phyloP scores from a whole-genome alignment of 768 basidiomycete species.

The Tylopilus intermedius region DNA sequence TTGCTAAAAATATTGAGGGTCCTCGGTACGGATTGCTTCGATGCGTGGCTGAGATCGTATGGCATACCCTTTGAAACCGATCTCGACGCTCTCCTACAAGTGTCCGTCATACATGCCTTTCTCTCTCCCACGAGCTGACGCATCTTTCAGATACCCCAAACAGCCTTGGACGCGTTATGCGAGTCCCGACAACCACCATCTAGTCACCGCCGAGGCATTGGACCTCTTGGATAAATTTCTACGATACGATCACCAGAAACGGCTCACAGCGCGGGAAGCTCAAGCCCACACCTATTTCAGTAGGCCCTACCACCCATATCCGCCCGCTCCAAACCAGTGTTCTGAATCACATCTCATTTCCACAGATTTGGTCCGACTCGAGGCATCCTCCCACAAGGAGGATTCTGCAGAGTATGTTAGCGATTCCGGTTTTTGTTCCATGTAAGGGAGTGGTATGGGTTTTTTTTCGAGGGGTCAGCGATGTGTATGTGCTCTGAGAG shows the following conservation, averaged over 20 bases:
- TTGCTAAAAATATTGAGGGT: constrained; percentile 65
- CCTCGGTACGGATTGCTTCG: constrained; percentile 63
- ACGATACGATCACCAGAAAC: constrained; percentile 65
- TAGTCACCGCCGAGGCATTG: constrained; percentile 57
- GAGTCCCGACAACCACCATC: constrained; percentile 51
- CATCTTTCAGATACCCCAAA: constrained; percentile 44
- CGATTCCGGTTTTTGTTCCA: constrained; percentile 48
- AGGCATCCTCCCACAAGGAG: constrained; percentile 39
- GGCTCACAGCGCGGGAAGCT: constrained; percentile 63
- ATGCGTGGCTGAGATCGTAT: constrained; percentile 54
- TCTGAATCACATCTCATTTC: constrained; percentile 21
- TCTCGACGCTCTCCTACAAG: constrained; percentile 49
- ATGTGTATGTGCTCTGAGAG: constrained; percentile 1
- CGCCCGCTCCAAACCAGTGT: constrained; percentile 12
- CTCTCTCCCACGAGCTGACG: background rate
- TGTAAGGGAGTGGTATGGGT: constrained; percentile 11
- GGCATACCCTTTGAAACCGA: constrained; percentile 64
- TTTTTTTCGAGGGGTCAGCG: background rate
- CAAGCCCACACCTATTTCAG: constrained; percentile 66
- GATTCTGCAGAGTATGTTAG: constrained; percentile 40
- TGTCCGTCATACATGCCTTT: constrained; percentile 29
- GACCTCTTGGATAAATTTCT: constrained; percentile 65
- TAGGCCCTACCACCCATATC: constrained; percentile 26
- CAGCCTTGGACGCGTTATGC: constrained; percentile 65
- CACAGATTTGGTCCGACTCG: constrained; percentile 45